phyloP scores from a whole-genome alignment of 208 protist species.

The Crithidia fasciculata region DNA sequence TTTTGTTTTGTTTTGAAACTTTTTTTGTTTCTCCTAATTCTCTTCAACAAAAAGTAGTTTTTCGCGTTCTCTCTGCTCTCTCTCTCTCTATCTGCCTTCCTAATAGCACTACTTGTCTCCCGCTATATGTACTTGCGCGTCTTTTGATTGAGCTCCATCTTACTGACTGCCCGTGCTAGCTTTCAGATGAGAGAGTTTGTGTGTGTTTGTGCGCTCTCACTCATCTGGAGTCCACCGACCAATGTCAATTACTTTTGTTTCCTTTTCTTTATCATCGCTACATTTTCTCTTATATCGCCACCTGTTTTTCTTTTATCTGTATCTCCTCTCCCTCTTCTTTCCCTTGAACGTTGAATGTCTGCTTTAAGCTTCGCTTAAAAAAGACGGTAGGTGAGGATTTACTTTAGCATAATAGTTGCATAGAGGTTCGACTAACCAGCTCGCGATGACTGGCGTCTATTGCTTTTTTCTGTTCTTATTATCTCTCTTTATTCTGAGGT shows the following conservation, averaged over 20 bases:
- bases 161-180: not conserved
- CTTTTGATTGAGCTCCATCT: not conserved
- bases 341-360: no score
- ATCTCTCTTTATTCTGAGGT: slow-evolving; percentile 1
- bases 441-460: not conserved
- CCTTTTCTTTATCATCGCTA: not conserved
- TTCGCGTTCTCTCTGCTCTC: not conserved
- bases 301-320: no score
- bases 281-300: no score
- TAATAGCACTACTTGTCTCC: not conserved
- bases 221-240: no score
- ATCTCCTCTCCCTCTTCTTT: no score
- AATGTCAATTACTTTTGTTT: slow-evolving; percentile 8
- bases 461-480: not conserved
- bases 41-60: not conserved
- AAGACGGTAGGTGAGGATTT: no score
- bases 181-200: no score
- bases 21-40: slow-evolving; percentile 5
- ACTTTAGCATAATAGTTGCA: no score
- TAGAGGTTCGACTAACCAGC: no score
- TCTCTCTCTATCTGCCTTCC: not conserved
- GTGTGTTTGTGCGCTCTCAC: no score
- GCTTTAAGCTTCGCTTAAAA: no score
- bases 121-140: not conserved
- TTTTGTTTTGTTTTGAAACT: not conserved